Base-by-base conservation (phyloP, 2,329 filamentous ascomycete species). In the Xenosphaeropsis pyriputrescens region DNA sequence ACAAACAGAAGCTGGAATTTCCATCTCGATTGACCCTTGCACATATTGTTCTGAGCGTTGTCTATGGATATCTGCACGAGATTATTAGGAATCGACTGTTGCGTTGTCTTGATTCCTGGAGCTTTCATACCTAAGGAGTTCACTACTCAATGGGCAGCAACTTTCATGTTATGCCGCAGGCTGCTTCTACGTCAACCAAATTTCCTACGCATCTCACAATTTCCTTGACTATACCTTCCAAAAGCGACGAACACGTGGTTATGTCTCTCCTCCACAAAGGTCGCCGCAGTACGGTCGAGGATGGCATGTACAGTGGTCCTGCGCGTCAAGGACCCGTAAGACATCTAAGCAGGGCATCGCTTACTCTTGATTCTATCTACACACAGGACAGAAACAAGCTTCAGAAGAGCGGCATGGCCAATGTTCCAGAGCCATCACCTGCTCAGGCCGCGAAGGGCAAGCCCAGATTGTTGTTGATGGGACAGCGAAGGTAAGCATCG, bases 401-500 rank as follows among this genome's bases (percentile, higher is more conserved):
- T 14, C 36, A 40, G 19, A 31, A 32, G 34, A 42, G 41, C 39
- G 61, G 73, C 59, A 64, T 57, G 34, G 49, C 54, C 32, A 67
- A 66, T 43, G 56, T 59, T 35, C 55, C 57, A 13, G 65, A 68
- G 35, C 57, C 60, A n/a, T 55, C 58, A 7, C 54, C 63, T 11
- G 63, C 63, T 38, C 57, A 59, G 38, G 59, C 67, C 16, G 59
- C 64, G 18, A 78, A 78, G 37, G 53, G 69, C 37, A 93, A 91
- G 57, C 91, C 91, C 26, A 75, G 88, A 49, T 63, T 98, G 38
- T 64, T 98, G 40, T 66, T 98, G 46, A 96, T 98, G 91, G 91
- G 91, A 4, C 84, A 95, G 61, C 75, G 88, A 64, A 79, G 89
- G 91, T 93, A 36, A 14, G 35, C n/a, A 29, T 15, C 14, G 2